phyloP scores from a whole-genome alignment of 2,329 filamentous ascomycete genomes.

The Teratosphaeria pseudoeucalypti region DNA sequence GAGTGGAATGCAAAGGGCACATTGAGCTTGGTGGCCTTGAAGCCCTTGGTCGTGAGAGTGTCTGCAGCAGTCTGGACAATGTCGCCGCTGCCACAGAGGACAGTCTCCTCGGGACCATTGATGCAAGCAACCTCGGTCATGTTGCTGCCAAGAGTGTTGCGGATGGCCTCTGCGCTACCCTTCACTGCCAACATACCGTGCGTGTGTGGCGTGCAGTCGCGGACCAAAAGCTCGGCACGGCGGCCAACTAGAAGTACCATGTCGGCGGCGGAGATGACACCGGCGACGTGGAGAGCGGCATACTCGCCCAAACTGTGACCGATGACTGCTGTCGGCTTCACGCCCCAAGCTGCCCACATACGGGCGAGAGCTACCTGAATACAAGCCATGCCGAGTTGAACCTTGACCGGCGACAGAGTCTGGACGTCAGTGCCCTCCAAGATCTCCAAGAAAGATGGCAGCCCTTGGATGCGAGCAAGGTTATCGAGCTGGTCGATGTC shows the following conservation, averaged over 20 bases:
- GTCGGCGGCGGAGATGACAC: conserved; percentile 60
- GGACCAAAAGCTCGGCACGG: conserved; percentile 54
- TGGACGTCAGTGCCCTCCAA: conserved; percentile 39
- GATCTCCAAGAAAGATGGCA: conserved; percentile 41
- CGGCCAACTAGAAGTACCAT: conserved; percentile 62
- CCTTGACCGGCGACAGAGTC: conserved; percentile 41
- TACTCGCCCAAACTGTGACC: conserved; percentile 61
- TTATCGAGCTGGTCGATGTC: conserved; percentile 42
- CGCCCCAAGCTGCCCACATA: conserved; percentile 44
- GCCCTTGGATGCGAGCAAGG: conserved; percentile 34
- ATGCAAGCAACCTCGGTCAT: conserved; percentile 56
- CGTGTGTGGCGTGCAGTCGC: conserved; percentile 54
- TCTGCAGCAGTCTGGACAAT: conserved; percentile 47
- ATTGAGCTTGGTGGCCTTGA: conserved; percentile 53
- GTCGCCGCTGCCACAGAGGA: conserved; percentile 54
- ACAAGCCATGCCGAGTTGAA: conserved; percentile 44
- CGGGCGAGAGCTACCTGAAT: conserved; percentile 43
- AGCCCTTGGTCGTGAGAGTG: conserved; percentile 40
- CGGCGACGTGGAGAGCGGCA: conserved; percentile 59
- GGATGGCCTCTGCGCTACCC: conserved; percentile 41
- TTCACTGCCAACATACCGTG: conserved; percentile 57
- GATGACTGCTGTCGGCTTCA: conserved; percentile 44
- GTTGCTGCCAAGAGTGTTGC: conserved; percentile 40
- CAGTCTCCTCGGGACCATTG: conserved; percentile 65
- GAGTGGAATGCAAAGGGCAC: conserved; percentile 60